Percentiles rank a stretch among this genome's conserved stretches.
These are phyloP conservation scores for Saksenaea vasiformis DNA, from an alignment of 371 early-diverging fungal species.

Conservation along the genomic window DNA sequence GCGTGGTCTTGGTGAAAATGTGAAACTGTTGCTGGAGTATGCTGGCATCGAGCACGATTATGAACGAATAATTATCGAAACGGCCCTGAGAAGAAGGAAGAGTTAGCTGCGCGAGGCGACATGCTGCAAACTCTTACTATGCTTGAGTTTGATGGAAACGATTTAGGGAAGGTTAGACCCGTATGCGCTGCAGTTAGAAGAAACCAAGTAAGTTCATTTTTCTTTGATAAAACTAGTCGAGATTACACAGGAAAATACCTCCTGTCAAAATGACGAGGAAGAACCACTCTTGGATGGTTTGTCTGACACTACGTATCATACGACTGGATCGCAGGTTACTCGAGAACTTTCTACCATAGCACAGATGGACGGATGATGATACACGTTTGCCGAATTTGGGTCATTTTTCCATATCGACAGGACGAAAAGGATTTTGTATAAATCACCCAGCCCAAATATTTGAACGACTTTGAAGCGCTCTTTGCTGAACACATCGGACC, in stretches of 20 bases:
- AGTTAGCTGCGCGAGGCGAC: slow-evolving; percentile 3
- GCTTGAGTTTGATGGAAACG: slow-evolving; percentile 22
- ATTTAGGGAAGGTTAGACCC: slow-evolving; percentile 20
- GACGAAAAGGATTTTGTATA: slow-evolving; percentile 7
- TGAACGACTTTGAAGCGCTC: slow-evolving; percentile 5
- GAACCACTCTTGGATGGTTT: slow-evolving; percentile 18
- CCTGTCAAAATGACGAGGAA: slow-evolving; percentile 26
- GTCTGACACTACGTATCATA: not conserved
- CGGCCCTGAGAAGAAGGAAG: slow-evolving; percentile 15
- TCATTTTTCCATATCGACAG: not conserved
- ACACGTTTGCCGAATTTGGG: not conserved
- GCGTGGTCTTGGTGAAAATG: slow-evolving; percentile 25
- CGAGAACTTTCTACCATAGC: not conserved
- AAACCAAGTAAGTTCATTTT: slow-evolving; percentile 17
- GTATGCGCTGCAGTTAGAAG: slow-evolving; percentile 20
- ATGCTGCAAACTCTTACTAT: slow-evolving; percentile 22
- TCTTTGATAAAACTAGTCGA: no score
- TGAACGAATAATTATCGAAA: slow-evolving; percentile 7
- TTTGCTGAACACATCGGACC: slow-evolving; percentile 18
- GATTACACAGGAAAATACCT: slow-evolving; percentile 20
- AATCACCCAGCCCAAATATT: not conserved
- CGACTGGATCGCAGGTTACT: slow-evolving; percentile 8
- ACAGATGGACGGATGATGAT: not conserved
- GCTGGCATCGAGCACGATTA: slow-evolving; percentile 28
- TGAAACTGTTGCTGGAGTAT: slow-evolving; percentile 29